These are phyloP conservation scores for Paecilomyces sp. DNA, from an alignment of 2,329 filamentous ascomycete species.

Conservation along the genomic window DNA sequence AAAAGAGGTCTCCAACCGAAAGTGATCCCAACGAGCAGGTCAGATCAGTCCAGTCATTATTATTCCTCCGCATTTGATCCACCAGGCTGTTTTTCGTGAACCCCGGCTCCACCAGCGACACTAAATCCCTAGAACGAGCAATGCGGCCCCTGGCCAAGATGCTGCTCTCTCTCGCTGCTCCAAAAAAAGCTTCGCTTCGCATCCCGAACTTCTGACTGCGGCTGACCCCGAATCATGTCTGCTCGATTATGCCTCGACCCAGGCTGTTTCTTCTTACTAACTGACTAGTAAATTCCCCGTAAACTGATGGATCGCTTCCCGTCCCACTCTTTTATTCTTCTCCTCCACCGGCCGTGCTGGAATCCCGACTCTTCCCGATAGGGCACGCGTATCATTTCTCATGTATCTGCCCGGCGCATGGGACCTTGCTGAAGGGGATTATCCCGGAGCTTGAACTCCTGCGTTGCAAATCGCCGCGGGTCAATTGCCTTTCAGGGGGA, in stretches of 20 bases:
- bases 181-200: neutral
- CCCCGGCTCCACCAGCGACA: neutral
- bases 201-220: neutral
- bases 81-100: neutral
- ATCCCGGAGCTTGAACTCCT: neutral
- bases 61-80: neutral
- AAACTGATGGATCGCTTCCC: neutral
- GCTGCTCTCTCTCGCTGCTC: neutral
- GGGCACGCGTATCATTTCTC: neutral
- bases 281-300: neutral
- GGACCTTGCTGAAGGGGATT: neutral
- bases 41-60: no score
- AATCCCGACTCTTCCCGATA: slow-evolving; percentile 3
- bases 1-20: no score
- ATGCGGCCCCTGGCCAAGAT: neutral
- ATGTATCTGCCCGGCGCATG: neutral
- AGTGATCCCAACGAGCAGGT: no score
- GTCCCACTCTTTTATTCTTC: neutral
- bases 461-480: neutral
- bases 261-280: no score
- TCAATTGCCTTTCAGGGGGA: neutral
- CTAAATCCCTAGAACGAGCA: neutral
- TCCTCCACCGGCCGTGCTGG: neutral
- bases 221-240: neutral
- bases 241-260: neutral